Evolutionary conservation across 305 asterid genomes (phyloP), one percentile per base, ranked within the genome.

Genomic region (Plantago lanceolata): DNA sequence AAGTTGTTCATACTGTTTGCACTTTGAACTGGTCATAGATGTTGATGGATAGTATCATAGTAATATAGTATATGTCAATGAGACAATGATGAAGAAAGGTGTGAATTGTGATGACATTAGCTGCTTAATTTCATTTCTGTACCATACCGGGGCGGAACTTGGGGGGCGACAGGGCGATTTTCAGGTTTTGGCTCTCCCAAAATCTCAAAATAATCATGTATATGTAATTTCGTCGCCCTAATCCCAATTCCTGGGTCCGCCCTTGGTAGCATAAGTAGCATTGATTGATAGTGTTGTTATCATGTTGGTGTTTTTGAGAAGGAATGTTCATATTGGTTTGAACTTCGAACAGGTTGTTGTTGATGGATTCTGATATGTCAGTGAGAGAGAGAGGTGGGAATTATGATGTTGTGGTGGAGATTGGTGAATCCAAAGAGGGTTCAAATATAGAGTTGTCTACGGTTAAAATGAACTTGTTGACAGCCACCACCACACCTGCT

Each of bases 391-490:
- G 66, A 50, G 81, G 62, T 31, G 79, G 74, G 13, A 73, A 61
- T 20, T 16, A 59, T 19, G 89, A 78, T 19, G 87, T 85, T 18
- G 81, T 81, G 11, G 82, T 82, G 51, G 76, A 67, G 63, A 77
- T 87, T 71, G 72, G 68, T 35, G 63, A 59, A 20, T 57, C 68
- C 8, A 69, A 54, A 19, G 66, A 64, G 11, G 28, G 28, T n/a
- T 62, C 74, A 37, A 62, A 2, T 31, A 75, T 69, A 40, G 72
- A 67, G 52, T 6, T 66, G 14, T 66, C 81, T 11, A 59, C 61
- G 11, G 58, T 68, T 54, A 69, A 81, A 50, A 72, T 75, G 79
- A 74, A 72, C 68, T 63, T 81, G 16, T 67, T 76, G 75, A 56
- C 65, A 21, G 48, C 20, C 79, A 51, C 72, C 15, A 40, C 45